Evolutionary conservation across 805 yeast species (phyloP).

Genomic region (Kodamaea leandrae): DNA sequence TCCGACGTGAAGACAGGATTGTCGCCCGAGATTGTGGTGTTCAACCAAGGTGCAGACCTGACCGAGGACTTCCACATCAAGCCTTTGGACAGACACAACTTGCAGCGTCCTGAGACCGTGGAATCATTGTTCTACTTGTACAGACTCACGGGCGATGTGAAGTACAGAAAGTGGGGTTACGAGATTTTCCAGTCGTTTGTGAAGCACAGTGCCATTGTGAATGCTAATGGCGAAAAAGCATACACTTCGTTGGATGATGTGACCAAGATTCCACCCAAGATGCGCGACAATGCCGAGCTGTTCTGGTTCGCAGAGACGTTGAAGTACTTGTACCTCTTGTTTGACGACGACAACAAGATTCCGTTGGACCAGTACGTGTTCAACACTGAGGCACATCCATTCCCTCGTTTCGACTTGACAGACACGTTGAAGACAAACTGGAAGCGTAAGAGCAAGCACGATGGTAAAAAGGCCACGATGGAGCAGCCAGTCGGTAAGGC

Average conservation of each 20-base stretch:
- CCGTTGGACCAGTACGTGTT: conserved; percentile 72
- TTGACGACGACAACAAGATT: conserved; percentile 62
- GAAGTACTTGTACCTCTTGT: conserved; percentile 76
- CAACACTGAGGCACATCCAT: conserved; percentile 92
- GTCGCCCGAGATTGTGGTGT: conserved; percentile 85
- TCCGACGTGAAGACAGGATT: conserved; percentile 70
- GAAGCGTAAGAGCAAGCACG: conserved; percentile 38
- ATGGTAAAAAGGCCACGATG: conserved; percentile 13
- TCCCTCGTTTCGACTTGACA: conserved; percentile 65
- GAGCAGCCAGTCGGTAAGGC: conserved; percentile 23
- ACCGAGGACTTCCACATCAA: conserved; percentile 64
- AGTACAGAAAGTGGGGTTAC: conserved; percentile 87
- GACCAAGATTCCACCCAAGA: conserved; percentile 49
- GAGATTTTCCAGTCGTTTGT: conserved; percentile 74
- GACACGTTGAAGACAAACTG: conserved; percentile 61
- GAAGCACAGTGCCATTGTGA: conserved; percentile 50
- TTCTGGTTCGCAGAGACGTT: conserved; percentile 94
- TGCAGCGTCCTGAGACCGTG: conserved; percentile 93
- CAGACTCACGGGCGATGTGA: conserved; percentile 74
- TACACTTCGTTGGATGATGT: conserved; percentile 71
- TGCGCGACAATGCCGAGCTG: conserved; percentile 77
- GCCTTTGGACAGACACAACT: conserved; percentile 72
- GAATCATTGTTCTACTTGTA: conserved; percentile 81
- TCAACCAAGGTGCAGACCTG: conserved; percentile 53
- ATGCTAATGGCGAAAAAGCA: conserved; percentile 41